These are phyloP conservation scores for Endocalyx cinctus DNA, from an alignment of 2,329 filamentous ascomycete species.

Conservation along the genomic window DNA sequence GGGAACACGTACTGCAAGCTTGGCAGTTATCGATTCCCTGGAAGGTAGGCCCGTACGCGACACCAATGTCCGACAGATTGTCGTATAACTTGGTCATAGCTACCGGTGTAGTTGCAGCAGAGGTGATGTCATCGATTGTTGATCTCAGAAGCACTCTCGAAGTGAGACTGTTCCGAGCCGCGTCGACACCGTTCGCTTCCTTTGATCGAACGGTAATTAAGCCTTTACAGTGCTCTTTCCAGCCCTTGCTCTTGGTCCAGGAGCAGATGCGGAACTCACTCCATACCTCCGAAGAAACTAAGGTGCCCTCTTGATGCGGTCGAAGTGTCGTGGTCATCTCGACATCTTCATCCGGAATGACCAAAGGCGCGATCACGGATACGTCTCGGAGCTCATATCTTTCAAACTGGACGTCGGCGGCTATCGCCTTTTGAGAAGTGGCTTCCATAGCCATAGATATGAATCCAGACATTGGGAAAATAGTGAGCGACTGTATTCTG, in stretches of 20 bases:
- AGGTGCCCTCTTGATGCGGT: conserved; percentile 35
- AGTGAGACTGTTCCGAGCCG: conserved; percentile 24
- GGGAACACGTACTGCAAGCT: conserved; percentile 29
- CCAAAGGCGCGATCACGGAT: conserved; percentile 39
- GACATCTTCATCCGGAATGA: conserved; percentile 43
- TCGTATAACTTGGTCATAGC: conserved; percentile 39
- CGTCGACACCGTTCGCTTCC: conserved; percentile 37
- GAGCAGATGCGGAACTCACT: conserved; percentile 54
- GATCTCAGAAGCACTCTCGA: conserved; percentile 25
- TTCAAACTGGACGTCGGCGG: conserved; percentile 28
- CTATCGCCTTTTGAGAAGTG: conserved; percentile 29
- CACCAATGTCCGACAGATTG: conserved; percentile 39
- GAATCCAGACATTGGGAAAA: conserved; percentile 52
- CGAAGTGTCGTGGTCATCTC: conserved; percentile 47
- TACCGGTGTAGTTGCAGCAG: conserved; percentile 24
- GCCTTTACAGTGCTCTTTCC: conserved; percentile 56
- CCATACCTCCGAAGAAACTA: conserved; percentile 41
- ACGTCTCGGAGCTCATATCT: conserved; percentile 45
- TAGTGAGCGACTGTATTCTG: conserved; percentile 49
- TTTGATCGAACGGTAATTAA: conserved; percentile 36
- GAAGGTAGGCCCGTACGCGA: conserved; percentile 47
- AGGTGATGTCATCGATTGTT: conserved; percentile 24
- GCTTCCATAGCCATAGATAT: conserved; percentile 49
- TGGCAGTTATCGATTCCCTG: conserved; percentile 44
- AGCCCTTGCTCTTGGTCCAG: conserved; percentile 45